Evolutionary conservation across 2,329 filamentous ascomycete species (phyloP).

Genomic region (Blastomyces silverae): DNA sequence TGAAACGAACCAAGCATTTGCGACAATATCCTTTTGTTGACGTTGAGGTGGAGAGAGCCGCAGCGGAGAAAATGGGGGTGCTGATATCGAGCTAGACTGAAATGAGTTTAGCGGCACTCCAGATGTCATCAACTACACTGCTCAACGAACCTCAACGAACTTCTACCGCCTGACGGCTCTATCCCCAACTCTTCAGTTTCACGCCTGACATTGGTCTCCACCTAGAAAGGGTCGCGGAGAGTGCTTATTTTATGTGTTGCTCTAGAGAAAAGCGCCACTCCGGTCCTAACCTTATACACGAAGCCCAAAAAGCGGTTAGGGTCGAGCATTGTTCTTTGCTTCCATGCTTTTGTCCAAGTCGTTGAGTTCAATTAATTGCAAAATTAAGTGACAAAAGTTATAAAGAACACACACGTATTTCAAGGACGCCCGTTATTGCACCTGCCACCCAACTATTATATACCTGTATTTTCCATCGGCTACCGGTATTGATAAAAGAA

Average conservation of each 20-base stretch:
- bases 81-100: neutral
- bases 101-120: neutral
- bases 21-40: neutral
- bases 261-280: neutral
- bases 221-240: neutral
- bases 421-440: neutral
- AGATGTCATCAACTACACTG: no score
- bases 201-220: neutral
- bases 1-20: neutral
- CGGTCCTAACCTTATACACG: neutral
- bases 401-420: neutral
- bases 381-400: neutral
- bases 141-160: no score
- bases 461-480: neutral
- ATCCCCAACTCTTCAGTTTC: no score
- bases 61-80: no score
- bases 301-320: neutral
- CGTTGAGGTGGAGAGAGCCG: neutral
- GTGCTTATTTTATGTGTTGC: neutral
- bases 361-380: neutral
- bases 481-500: neutral
- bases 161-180: no score
- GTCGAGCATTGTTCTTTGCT: neutral
- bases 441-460: neutral
- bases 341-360: neutral